phyloP scores from a whole-genome alignment of 371 early-diverging fungal species.

The Mortierella sp. region DNA sequence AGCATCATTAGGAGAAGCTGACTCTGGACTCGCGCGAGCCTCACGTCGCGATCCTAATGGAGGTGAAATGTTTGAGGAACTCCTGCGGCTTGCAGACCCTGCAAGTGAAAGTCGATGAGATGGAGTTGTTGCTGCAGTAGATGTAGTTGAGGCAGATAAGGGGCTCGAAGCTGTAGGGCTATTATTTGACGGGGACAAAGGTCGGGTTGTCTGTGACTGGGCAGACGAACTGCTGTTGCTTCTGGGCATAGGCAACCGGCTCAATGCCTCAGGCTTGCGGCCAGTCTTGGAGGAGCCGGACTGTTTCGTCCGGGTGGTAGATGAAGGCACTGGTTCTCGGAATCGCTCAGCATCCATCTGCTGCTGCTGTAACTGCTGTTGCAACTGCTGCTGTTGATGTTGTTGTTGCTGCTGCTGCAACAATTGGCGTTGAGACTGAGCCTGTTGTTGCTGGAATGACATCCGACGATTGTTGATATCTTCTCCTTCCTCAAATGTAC shows the following conservation, averaged over 20 bases:
- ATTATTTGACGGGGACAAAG: slow-evolving; percentile 14
- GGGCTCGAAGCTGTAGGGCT: slow-evolving; percentile 15
- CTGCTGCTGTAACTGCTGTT: slow-evolving; percentile 38
- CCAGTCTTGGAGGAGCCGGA: slow-evolving; percentile 19
- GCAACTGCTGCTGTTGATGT: slow-evolving; percentile 16
- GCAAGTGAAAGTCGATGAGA: slow-evolving; percentile 28
- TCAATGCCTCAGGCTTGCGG: slow-evolving; percentile 37
- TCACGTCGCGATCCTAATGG: slow-evolving; percentile 23
- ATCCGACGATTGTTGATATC: slow-evolving; percentile 26
- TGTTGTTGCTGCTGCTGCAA: slow-evolving; percentile 35
- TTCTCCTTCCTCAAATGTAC: slow-evolving; percentile 34
- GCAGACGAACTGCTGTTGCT: not conserved
- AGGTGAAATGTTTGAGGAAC: slow-evolving; percentile 39
- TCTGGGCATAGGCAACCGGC: slow-evolving; percentile 51
- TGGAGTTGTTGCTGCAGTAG: not conserved
- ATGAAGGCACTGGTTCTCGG: slow-evolving; percentile 24
- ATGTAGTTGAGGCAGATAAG: not conserved
- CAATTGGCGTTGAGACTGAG: slow-evolving; percentile 12
- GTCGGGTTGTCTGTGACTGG: slow-evolving; percentile 9
- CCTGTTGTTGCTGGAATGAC: slow-evolving; percentile 23
- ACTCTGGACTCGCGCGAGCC: slow-evolving; percentile 28
- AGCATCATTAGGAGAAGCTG: not conserved
- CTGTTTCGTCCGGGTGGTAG: slow-evolving; percentile 16
- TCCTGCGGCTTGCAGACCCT: slow-evolving; percentile 20
- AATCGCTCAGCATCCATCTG: slow-evolving; percentile 38